Conservation (phyloP, 495 filamentous ascomycete species). For the Podospora pseudocomata region DNA sequence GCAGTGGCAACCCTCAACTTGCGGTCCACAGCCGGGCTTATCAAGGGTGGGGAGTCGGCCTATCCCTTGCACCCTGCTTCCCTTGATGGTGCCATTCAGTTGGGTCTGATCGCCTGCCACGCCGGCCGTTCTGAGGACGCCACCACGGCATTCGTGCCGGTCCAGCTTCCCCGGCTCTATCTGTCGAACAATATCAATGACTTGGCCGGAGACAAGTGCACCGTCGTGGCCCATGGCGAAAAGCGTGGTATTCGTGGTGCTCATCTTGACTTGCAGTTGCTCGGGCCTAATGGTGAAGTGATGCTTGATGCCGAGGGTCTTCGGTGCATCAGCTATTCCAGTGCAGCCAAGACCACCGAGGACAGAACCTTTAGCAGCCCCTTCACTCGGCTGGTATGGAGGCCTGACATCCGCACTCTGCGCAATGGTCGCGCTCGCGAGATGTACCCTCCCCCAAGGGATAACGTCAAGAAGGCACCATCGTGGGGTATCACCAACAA, state of each 20-base stretch:
- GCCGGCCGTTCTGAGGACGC: background rate
- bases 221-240: background rate
- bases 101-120: constrained; percentile 13
- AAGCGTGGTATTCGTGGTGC: background rate
- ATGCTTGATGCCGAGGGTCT: background rate
- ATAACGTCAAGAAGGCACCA: background rate
- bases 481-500: background rate
- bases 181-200: background rate
- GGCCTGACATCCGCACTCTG: background rate
- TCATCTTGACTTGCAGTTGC: background rate
- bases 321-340: background rate
- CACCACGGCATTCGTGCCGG: background rate
- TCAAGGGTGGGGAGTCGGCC: constrained; percentile 35
- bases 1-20: constrained; percentile 18
- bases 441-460: background rate
- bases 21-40: background rate
- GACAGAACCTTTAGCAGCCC: background rate
- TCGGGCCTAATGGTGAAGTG: background rate
- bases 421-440: background rate
- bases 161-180: background rate
- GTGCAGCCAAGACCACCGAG: background rate
- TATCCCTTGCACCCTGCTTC: constrained; percentile 39
- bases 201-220: background rate
- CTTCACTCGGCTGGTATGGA: background rate
- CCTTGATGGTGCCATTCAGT: constrained; percentile 39